Evolutionary conservation across 768 basidiomycete genomes (phyloP), one percentile per base, ranked within the genome.

Genomic region (Russula lepida): DNA sequence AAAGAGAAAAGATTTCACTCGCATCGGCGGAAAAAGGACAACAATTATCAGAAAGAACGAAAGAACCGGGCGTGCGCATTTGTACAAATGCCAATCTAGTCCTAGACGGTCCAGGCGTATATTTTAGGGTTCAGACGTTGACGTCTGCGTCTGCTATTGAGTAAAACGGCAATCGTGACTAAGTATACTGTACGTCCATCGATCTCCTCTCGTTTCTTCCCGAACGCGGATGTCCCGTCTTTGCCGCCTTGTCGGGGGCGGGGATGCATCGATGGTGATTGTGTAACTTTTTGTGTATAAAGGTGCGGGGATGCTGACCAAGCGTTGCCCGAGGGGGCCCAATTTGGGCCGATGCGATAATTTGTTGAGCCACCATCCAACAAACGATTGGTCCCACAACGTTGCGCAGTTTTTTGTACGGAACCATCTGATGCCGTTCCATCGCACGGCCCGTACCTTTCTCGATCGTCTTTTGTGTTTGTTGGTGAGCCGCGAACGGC

Each of bases 81-180:
- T 15, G 46, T 47, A 25, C 13, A 25, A 27, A 25, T 47, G 21
- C 23, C 25, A 25, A 25, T 47, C 46, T 47, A 27, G 46, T 47
- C 25, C 39, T 47, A 25, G 46, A 25, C 3, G 43, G 30, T 15
- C 30, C 51, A 39, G 59, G 35, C 35, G 19, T 32, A 32, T 23
- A 50, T 51, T 61, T 61, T 61, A 51, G 48, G 57, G 48, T 33
- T 50, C 54, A 21, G 47, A 50, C 30, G 27, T 59, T 15, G 21
- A 39, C 46, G 23, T 47, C 46, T 47, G 17, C 46, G 23, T 47
- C 46, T 47, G 17, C 19, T 28, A 17, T 21, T 21, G 53, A 54
- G 53, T 19, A 28, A 56, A 51, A 61, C 21, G 54, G 54, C 32
- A 61, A 61, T 50, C 49, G 41, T 54, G 54, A 50, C 46, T 49